Evolutionary conservation across 2,329 filamentous ascomycete species (phyloP), one percentile per base, ranked within the genome.

Genomic region (Thielaviopsis punctulata): DNA sequence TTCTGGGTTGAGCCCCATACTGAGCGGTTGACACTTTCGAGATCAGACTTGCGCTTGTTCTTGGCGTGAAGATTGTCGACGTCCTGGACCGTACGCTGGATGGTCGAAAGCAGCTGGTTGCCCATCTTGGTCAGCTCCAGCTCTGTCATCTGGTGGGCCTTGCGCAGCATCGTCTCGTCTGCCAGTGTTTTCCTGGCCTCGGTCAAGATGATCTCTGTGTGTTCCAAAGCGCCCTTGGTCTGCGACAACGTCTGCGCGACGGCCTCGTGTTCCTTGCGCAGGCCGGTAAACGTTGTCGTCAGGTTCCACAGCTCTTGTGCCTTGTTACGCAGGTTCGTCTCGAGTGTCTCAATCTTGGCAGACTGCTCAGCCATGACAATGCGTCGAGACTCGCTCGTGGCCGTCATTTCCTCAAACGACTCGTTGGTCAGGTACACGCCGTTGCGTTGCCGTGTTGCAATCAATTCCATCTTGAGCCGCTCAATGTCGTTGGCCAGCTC

Each of bases 401-500:
- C 84, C 0, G 82, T 90, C 68, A 98, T 84, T 60, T 94, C 86
- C 62, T 96, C 90, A 61, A 88, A 95, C 15, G 78, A 78, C 54
- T 95, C 88, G 53, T 86, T 84, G 0, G 90, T 84, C 30, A 98
- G 73, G 63, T 96, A 96, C 2, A 98, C 90, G 51, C 92, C 92
- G 62, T 96, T 95, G 36, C 92, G 82, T 63, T 95, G 87, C 22
- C 92, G 75, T 5, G 92, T 95, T 2, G 88, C 84, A 57, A 95
- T 93, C 13, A 98, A 73, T 63, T 98, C 92, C 59, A 84, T 86
- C 70, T 94, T 95, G 33, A 98, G 72, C 63, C 87, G 92, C 64
- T 98, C 88, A 49, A 98, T 95, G 63, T 98, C 92, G 22, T 75
- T 71, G 0, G 90, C 92, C 58, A 95, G 95, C 58, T 98, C 92